phyloP scores from a whole-genome alignment of 179 eudicot genomes.

The Corrigiola litoralis region DNA sequence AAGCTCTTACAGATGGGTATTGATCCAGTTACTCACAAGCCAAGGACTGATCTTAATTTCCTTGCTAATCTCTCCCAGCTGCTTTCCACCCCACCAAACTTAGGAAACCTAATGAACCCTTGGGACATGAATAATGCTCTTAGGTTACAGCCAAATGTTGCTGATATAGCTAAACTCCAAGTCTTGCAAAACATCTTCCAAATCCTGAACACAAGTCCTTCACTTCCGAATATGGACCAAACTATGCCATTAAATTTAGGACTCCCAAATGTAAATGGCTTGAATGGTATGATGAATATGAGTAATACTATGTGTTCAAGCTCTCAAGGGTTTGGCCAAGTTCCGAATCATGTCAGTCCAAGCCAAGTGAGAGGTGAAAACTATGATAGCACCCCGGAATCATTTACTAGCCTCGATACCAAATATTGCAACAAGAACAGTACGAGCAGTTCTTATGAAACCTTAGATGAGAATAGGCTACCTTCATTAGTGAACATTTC shows the following conservation, averaged over 20 bases:
- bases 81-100: constrained; percentile 28
- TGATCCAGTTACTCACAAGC: constrained; percentile 65
- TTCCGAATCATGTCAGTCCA: constrained; percentile 12
- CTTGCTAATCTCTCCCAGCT: constrained; percentile 49
- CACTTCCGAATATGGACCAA: constrained; percentile 17
- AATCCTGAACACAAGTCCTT: constrained; percentile 32
- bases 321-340: constrained; percentile 19
- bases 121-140: constrained; percentile 31
- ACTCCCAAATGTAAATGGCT: constrained; percentile 11
- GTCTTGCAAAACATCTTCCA: constrained; percentile 44
- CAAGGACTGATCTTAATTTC: constrained; percentile 52
- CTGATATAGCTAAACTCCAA: constrained; percentile 53
- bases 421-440: constrained; percentile 1
- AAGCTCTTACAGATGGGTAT: constrained; percentile 63
- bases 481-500: constrained; percentile 33
- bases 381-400: neutral
- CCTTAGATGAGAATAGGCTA: constrained; percentile 26
- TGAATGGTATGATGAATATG: neutral
- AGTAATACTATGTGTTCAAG: constrained; percentile 10
- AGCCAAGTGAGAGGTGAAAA: constrained; percentile 4
- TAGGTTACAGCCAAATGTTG: constrained; percentile 35
- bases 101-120: constrained; percentile 33
- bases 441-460: constrained; percentile 18
- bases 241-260: constrained; percentile 15
- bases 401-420: constrained; percentile 13